Conservation (phyloP, 768 basidiomycete genomes). For the Amanita brunnescens region DNA sequence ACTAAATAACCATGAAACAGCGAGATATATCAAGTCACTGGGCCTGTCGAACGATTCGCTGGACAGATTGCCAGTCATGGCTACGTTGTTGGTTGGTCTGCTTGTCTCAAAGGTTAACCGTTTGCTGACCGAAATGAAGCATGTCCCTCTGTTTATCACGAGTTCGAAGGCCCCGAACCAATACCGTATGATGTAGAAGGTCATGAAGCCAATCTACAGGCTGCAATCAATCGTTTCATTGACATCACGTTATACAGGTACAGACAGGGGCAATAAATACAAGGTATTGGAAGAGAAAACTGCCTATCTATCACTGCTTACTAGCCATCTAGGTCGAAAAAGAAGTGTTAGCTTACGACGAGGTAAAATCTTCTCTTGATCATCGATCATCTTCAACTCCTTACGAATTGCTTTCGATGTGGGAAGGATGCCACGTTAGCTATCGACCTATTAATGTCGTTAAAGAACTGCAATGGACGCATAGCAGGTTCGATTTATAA, state of each 20-base stretch:
- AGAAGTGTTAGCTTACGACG: constrained; percentile 78
- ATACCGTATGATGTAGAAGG: constrained; percentile 87
- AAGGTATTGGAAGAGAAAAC: constrained; percentile 41
- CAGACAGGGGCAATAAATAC: constrained; percentile 80
- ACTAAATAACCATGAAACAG: constrained; percentile 26
- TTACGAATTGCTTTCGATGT: not conserved
- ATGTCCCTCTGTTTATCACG: constrained; percentile 83
- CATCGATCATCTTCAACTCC: no score
- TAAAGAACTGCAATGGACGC: constrained; percentile 83
- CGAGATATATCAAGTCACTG: constrained; percentile 96
- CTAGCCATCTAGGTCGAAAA: constrained; percentile 66
- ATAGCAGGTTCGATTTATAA: constrained; percentile 54
- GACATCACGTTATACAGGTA: constrained; percentile 6
- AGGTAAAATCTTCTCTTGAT: constrained; percentile 42
- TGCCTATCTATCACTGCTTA: not conserved
- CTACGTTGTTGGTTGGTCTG: constrained; percentile 62
- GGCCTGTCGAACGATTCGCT: constrained; percentile 89
- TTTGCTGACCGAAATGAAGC: constrained; percentile 31
- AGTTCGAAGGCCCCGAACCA: constrained; percentile 83
- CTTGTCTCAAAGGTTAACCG: not conserved
- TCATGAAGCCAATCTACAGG: constrained; percentile 14
- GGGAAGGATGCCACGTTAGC: constrained; percentile 68
- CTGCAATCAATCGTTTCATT: not conserved
- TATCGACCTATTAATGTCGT: constrained; percentile 62
- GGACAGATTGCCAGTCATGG: constrained; percentile 85